These are phyloP conservation scores for Curvularia verruculosa DNA, from an alignment of 2,329 filamentous ascomycete genomes.

Conservation along the genomic window DNA sequence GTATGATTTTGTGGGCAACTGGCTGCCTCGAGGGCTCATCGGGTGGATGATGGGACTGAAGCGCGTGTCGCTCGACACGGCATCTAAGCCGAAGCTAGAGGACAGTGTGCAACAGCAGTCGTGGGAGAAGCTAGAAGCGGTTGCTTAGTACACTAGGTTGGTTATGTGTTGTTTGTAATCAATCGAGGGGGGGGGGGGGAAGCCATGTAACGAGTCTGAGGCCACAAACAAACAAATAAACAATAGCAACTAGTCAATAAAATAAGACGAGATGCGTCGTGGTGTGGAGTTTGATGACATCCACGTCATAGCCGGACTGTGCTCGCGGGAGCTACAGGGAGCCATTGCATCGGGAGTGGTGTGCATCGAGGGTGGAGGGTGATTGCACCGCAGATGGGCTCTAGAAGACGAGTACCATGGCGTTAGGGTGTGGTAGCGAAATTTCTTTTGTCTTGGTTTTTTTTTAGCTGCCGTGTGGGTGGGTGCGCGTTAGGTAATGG, in stretches of 20 bases:
- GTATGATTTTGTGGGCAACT: constrained; percentile 84
- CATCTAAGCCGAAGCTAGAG: constrained; percentile 46
- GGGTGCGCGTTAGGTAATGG: background rate
- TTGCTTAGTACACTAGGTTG: constrained; percentile 19
- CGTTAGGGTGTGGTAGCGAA: background rate
- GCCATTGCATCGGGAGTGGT: constrained; percentile 3
- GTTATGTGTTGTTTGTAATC: no score
- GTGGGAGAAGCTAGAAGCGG: constrained; percentile 54
- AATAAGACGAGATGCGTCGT: background rate
- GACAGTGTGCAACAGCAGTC: constrained; percentile 51
- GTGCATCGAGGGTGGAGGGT: background rate
- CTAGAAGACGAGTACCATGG: background rate
- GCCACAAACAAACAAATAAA: background rate
- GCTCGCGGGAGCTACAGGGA: constrained; percentile 7
- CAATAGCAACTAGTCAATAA: background rate
- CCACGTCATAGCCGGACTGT: constrained; percentile 17
- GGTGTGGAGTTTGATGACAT: constrained; percentile 6
- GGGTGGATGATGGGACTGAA: constrained; percentile 91
- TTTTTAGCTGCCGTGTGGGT: background rate
- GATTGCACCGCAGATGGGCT: background rate
- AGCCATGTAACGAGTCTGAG: background rate
- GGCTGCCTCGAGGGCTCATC: constrained; percentile 78
- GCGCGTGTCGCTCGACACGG: constrained; percentile 54
- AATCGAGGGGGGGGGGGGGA: no score
- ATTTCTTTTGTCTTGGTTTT: background rate